Percentiles rank a stretch among this genome's conserved stretches.
phyloP scores from a whole-genome alignment of 176 grass and related monocot genomes.

The Poa annua region DNA sequence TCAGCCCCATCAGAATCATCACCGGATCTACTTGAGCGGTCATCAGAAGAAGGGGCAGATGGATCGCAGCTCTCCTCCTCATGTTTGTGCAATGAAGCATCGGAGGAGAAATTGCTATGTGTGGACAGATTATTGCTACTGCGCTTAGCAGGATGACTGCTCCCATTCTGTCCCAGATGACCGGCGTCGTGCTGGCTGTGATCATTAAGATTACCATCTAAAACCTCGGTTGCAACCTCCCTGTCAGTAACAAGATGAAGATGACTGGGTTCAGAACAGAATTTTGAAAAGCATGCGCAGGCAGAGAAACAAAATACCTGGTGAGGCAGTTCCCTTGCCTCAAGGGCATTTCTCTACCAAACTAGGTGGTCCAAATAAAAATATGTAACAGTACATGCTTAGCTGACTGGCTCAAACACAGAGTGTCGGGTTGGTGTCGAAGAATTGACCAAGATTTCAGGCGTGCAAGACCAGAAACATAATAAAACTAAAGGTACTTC shows the following conservation, averaged over 20 bases:
- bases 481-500: not conserved
- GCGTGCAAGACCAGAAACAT: not conserved
- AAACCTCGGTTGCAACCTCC: constrained; percentile 35
- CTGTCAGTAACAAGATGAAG: constrained; percentile 30
- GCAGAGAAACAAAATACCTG: not conserved
- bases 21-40: constrained; percentile 39
- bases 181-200: constrained; percentile 2
- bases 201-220: constrained; percentile 25
- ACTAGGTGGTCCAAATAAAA: constrained; percentile 3
- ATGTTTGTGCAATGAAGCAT: constrained; percentile 25
- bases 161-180: constrained; percentile 14
- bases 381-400: too few species aligned
- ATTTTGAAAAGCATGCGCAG: not conserved
- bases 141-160: constrained; percentile 20
- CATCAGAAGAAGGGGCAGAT: constrained; percentile 45
- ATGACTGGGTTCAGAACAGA: not conserved
- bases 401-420: not conserved
- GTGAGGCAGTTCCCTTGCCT: not conserved
- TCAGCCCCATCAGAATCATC: constrained; percentile 59
- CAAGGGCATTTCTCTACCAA: not conserved
- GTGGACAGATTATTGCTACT: constrained; percentile 24
- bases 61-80: constrained; percentile 10
- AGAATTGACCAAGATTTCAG: not conserved
- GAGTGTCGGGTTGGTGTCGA: not conserved
- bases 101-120: constrained; percentile 39